Conservation (phyloP, 805 yeast genomes). For the Metschnikowia sp. region DNA sequence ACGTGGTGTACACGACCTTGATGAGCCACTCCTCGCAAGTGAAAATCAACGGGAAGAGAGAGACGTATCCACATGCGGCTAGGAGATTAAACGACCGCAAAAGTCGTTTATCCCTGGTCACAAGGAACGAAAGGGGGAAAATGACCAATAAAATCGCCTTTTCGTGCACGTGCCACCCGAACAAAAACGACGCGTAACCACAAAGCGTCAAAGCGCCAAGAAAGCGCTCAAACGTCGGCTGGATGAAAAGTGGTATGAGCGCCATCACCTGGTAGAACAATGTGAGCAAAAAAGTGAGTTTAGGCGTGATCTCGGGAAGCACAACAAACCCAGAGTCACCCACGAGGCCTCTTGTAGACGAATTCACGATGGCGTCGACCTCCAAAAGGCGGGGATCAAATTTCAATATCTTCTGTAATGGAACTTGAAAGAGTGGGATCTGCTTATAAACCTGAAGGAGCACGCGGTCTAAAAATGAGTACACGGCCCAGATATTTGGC, state of each 20-base stretch:
- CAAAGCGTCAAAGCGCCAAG: slow-evolving; percentile 83
- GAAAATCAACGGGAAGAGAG: slow-evolving; percentile 82
- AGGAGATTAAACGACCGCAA: slow-evolving; percentile 68
- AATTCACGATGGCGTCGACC: slow-evolving; percentile 26
- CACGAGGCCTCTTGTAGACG: slow-evolving; percentile 78
- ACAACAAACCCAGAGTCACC: slow-evolving; percentile 84
- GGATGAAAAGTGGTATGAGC: slow-evolving; percentile 61
- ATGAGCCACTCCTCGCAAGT: slow-evolving; percentile 78
- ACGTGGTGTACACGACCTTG: slow-evolving; percentile 71
- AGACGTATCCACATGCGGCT: slow-evolving; percentile 77
- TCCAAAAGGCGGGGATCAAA: slow-evolving; percentile 43
- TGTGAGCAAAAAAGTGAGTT: slow-evolving; percentile 72
- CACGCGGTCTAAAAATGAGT: slow-evolving; percentile 76
- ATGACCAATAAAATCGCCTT: slow-evolving; percentile 90
- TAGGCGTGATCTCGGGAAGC: slow-evolving; percentile 78
- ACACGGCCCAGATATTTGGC: slow-evolving; percentile 95
- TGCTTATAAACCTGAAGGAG: slow-evolving; percentile 46
- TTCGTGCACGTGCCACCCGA: slow-evolving; percentile 99
- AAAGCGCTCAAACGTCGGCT: slow-evolving; percentile 75
- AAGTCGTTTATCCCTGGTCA: slow-evolving; percentile 65
- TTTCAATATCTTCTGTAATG: slow-evolving; percentile 36
- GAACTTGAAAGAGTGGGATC: slow-evolving; percentile 30
- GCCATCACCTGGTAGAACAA: slow-evolving; percentile 82
- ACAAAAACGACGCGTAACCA: slow-evolving; percentile 85
- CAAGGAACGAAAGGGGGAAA: slow-evolving; percentile 80